Conservation (phyloP, 192 early-diverging fungal genomes). For the Neocallimastix lanati region DNA sequence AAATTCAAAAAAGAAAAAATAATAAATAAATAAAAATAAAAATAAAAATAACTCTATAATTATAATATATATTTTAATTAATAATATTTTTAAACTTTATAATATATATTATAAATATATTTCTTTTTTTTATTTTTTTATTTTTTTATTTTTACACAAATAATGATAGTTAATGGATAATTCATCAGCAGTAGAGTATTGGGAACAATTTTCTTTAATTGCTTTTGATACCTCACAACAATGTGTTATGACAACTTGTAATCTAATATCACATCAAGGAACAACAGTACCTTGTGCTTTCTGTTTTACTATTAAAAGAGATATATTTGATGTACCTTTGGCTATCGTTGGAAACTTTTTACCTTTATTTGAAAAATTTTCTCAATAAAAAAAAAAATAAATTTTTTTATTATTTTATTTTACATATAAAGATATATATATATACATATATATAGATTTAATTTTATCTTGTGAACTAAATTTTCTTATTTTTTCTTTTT, state of each 20-base stretch:
- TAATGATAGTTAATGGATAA: constrained; percentile 94
- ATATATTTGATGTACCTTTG: constrained; percentile 71
- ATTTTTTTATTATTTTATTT: too few relatives aligned
- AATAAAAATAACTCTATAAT: too few relatives aligned
- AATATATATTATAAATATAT: too few relatives aligned
- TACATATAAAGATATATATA: too few relatives aligned
- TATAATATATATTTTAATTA: too few relatives aligned
- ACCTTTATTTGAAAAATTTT: not conserved
- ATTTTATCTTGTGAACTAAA: too few relatives aligned
- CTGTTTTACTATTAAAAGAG: constrained; percentile 90
- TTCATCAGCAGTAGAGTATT: constrained; percentile 79
- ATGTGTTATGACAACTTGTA: constrained; percentile 74
- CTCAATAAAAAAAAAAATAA: not conserved
- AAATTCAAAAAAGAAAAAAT: too few relatives aligned
- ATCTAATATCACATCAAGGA: constrained; percentile 52
- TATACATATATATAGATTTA: too few relatives aligned
- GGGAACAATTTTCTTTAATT: constrained; percentile 81
- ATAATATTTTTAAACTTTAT: too few relatives aligned
- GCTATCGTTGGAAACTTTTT: constrained; percentile 2
- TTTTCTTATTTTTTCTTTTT: too few relatives aligned
- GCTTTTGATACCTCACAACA: constrained; percentile 87
- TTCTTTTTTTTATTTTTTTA: too few relatives aligned
- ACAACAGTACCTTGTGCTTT: constrained; percentile 69
- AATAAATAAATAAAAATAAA: not conserved
- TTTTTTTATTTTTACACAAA: too few relatives aligned